phyloP scores from a whole-genome alignment of 2,329 filamentous ascomycete species.

The Venturia aucupariae region DNA sequence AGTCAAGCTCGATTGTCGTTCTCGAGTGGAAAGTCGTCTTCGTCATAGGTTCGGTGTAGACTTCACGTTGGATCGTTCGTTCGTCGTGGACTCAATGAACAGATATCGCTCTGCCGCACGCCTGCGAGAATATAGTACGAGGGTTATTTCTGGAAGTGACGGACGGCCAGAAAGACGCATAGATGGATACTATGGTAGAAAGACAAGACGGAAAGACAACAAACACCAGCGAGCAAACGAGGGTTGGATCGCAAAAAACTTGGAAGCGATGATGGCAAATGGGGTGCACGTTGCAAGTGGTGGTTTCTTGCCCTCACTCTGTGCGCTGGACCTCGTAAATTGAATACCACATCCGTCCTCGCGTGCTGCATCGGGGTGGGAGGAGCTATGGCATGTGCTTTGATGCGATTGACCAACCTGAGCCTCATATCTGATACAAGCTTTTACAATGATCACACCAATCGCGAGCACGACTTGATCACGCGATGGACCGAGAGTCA shows the following conservation, averaged over 20 bases:
- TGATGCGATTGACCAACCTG: not conserved
- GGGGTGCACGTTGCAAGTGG: not conserved
- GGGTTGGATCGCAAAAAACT: not conserved
- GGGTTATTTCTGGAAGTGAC: not conserved
- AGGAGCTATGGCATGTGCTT: not conserved
- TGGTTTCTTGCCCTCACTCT: not conserved
- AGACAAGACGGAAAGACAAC: too few relatives aligned
- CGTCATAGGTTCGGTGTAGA: not conserved
- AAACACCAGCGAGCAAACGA: not conserved
- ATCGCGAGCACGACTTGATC: not conserved
- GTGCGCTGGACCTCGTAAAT: not conserved
- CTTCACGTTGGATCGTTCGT: not conserved
- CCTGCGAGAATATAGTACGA: too few relatives aligned
- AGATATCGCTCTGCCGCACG: too few relatives aligned
- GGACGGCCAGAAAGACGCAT: not conserved
- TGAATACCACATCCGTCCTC: not conserved
- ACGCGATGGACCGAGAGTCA: not conserved
- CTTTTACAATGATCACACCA: not conserved
- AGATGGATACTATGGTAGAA: too few relatives aligned
- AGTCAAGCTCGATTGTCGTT: conserved; percentile 1
- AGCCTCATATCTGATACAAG: conserved; percentile 5
- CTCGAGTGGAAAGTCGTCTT: not conserved
- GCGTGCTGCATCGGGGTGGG: not conserved
- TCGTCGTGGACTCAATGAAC: not conserved
- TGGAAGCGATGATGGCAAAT: not conserved